Evolutionary conservation across 345 rosid species (phyloP), one percentile per base, ranked within the genome.

Genomic region (Heritiera littoralis): DNA sequence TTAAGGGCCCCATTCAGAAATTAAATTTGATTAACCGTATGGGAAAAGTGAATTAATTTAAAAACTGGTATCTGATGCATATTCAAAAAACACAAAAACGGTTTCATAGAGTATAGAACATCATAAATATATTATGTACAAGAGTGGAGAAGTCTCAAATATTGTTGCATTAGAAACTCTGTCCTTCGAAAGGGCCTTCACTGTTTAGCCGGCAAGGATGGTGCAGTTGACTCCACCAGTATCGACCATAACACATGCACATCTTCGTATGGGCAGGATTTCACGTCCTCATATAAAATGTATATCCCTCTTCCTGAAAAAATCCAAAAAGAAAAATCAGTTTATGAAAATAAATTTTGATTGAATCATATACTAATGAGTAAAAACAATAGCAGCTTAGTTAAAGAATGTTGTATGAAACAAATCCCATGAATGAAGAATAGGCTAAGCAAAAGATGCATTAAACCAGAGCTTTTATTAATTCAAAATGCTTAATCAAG

Each of bases 191-290:
- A 65, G 58, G 56, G 56, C 35, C 66, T 64, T 92, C 80, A 85
- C 45, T 81, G 85, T 78, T 89, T 90, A 64, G 83, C 78, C 75
- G 88, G 86, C 85, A 82, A 52, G 78, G 91, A 65, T 41, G 92
- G 87, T 72, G 89, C 51, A 56, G 90, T 87, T 43, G 99, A 88
- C 74, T 95, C 97, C 83, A 95, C 97, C 10, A 95, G 85, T 81
- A 95, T 93, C 67, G 98, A 93, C 98, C 97, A 95, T 55, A 95
- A 87, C 6, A 93, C 92, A 55, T 93, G 99, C 56, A 93, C 98
- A 85, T 93, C 97, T 88, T 95, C 98, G 48, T 84, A 93, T 32
- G 90, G 93, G 80, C 97, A 95, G 23, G 99, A 91, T 78, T 93
- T 95, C 75, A 95, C 98, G 84, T 95, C 99, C 81, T 92, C 98